These are phyloP conservation scores for Xylaria sp. DNA, from an alignment of 2,329 filamentous ascomycete species.

Conservation along the genomic window DNA sequence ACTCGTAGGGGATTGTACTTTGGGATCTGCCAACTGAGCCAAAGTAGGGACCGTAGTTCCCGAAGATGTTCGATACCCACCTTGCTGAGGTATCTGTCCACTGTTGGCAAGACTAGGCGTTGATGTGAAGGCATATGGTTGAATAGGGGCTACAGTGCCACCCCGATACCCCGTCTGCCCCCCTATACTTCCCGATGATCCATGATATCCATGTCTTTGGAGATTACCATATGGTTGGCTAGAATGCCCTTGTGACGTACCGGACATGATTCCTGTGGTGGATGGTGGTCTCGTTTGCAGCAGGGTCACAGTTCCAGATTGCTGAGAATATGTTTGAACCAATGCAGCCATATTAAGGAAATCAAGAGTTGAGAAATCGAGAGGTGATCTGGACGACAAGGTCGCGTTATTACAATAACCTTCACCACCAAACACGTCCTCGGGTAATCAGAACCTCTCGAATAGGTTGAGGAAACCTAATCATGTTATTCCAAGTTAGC, in stretches of 20 bases:
- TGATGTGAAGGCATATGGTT: slow-evolving; percentile 77
- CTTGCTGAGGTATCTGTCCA: slow-evolving; percentile 57
- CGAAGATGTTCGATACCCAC: slow-evolving; percentile 55
- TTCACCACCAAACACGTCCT: slow-evolving; percentile 10
- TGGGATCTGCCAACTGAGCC: slow-evolving; percentile 48
- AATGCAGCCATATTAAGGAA: slow-evolving; percentile 73
- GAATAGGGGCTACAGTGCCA: slow-evolving; percentile 62
- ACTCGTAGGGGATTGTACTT: slow-evolving; percentile 47
- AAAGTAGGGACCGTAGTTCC: slow-evolving; percentile 51
- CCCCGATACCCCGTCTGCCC: slow-evolving; percentile 58
- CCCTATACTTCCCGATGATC: slow-evolving; percentile 52
- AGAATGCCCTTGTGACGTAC: slow-evolving; percentile 53
- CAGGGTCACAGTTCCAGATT: slow-evolving; percentile 74
- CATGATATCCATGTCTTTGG: slow-evolving; percentile 58
- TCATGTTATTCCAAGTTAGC: slow-evolving; percentile 8
- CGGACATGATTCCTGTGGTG: slow-evolving; percentile 63
- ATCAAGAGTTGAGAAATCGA: slow-evolving; percentile 25
- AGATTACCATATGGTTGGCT: slow-evolving; percentile 57
- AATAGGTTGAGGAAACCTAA: slow-evolving; percentile 11
- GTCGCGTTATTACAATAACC: slow-evolving; percentile 23
- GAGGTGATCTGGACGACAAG: slow-evolving; percentile 28
- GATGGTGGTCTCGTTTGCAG: slow-evolving; percentile 75
- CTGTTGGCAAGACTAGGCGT: slow-evolving; percentile 68
- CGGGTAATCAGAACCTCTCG: slow-evolving; percentile 3
- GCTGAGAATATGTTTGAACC: slow-evolving; percentile 80